A percentile compares a stretch with the other conserved stretches of the same genome.
Evolutionary conservation across 1,284 basidiomycete genomes (phyloP).

Genomic region (Malassezia sp.): DNA sequence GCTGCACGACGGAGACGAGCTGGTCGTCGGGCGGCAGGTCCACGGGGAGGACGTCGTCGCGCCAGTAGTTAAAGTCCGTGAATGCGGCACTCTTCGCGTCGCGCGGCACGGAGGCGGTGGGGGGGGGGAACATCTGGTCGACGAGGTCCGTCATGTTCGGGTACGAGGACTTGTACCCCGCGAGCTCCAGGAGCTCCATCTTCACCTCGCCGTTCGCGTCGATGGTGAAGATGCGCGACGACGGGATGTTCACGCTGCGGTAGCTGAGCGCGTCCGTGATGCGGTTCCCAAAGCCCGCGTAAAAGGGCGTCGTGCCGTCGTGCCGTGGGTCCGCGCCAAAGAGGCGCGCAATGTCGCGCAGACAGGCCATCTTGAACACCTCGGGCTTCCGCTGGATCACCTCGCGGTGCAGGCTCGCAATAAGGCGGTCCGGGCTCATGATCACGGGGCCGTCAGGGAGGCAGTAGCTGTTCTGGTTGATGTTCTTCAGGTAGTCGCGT

Average conservation of each 20-base stretch:
- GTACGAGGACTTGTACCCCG: constrained; percentile 93
- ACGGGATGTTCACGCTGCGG: constrained; percentile 85
- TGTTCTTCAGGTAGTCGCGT: constrained; percentile 82
- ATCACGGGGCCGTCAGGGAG: constrained; percentile 96
- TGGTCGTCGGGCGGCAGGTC: constrained; percentile 60
- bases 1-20: constrained; percentile 50
- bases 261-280: constrained; percentile 97
- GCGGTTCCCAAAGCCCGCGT: constrained; percentile 94
- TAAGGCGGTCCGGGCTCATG: constrained; percentile 93
- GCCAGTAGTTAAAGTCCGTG: constrained; percentile 97
- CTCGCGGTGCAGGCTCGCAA: constrained; percentile 77
- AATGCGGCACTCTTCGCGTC: constrained; percentile 62
- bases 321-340: constrained; percentile 56
- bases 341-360: constrained; percentile 85
- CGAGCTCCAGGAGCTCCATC: constrained; percentile 87
- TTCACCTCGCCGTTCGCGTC: constrained; percentile 91
- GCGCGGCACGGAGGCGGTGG: constrained; percentile 59
- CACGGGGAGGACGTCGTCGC: constrained; percentile 56
- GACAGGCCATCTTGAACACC: constrained; percentile 98
- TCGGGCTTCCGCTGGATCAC: constrained; percentile 71
- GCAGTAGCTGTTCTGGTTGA: constrained; percentile 89
- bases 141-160: constrained; percentile 97
- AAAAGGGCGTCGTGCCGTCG: constrained; percentile 58
- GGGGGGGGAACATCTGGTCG: constrained; percentile 97
- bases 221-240: constrained; percentile 92